Base-by-base conservation (phyloP, 2,329 filamentous ascomycete species). In the Allantophomopsis cytisporea region DNA sequence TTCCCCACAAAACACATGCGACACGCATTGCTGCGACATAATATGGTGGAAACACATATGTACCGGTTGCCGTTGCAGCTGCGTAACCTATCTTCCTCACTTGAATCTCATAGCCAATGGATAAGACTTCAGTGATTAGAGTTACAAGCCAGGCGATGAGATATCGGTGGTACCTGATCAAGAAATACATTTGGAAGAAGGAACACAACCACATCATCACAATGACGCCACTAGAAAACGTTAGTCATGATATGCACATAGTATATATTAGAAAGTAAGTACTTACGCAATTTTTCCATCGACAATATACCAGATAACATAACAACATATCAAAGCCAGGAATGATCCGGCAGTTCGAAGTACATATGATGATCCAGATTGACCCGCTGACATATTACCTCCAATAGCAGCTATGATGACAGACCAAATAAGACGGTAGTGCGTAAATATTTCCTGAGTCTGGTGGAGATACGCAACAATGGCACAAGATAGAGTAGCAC, bases 81-180 rank as follows among this genome's bases (percentile, higher is more conserved):
- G 56, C 50, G 6, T 68, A 49, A 4, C 81, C 82, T 21, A 86
- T 63, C 45, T 76, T 73, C 13, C 66, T 61, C 2, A 78, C 77
- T 54, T 85, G 76, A 0, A 86, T 65, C 54, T 84, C 80, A 50
- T 85, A 85, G 14, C 80, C 76, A 31, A 82, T 65, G 32, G 79
- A 75, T 49, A 76, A 58, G 5, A 72, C 61, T 36, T 68, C 65
- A 0, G 72, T 75, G 40, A 76, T 38, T 32, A 38, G 20, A 38
- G 31, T 31, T 13, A 38, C 36, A 31, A 38, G 36, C 36, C 36
- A 38, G 8, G 20, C 36, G n/a, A 38, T 38, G 17, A 38, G 23
- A 28, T 38, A 38, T 38, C 31, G 23, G 20, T 20, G 36, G 20
- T 28, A 38, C 31, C 36, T 38, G 21, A 38, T 28, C 4, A 38